Evolutionary conservation across 768 basidiomycete genomes (phyloP).

Genomic region (Pisolithus tinctorius): DNA sequence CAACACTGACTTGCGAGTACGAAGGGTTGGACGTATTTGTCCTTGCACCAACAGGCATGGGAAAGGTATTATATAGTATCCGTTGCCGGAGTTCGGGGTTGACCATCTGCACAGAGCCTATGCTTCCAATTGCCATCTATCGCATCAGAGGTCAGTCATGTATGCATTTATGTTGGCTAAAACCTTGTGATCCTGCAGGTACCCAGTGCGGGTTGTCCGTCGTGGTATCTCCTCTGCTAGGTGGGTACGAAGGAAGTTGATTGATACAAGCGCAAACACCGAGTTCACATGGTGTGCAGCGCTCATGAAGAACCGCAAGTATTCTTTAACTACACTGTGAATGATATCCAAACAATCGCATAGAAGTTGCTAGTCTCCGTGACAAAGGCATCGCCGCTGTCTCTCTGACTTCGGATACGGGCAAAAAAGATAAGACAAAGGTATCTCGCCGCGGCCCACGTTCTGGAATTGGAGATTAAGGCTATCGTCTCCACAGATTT

Average conservation of each 20-base stretch:
- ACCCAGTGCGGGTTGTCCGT: constrained; percentile 63
- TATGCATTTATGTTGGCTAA: background rate
- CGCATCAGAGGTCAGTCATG: constrained; percentile 43
- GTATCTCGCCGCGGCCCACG: constrained; percentile 26
- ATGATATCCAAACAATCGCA: constrained; percentile 2
- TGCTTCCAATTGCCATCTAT: constrained; percentile 84
- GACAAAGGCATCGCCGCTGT: constrained; percentile 49
- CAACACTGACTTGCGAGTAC: too few species aligned
- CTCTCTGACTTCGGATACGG: constrained; percentile 63
- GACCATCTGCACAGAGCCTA: constrained; percentile 45
- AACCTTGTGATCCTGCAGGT: background rate
- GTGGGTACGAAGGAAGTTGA: constrained; percentile 30
- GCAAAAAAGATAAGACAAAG: constrained; percentile 43
- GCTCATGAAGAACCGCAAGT: constrained; percentile 75
- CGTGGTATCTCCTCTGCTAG: constrained; percentile 71
- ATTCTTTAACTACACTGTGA: background rate
- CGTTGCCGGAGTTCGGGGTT: background rate
- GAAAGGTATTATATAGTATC: constrained; percentile 47
- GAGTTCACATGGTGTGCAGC: constrained; percentile 35
- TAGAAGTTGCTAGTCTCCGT: constrained; percentile 62
- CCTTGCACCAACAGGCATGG: constrained; percentile 84
- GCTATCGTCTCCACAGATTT: constrained; percentile 39
- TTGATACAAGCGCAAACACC: background rate
- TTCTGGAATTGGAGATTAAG: background rate
- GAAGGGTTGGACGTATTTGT: constrained; percentile 70